These are phyloP conservation scores for Galeopsis tetrahit DNA, from an alignment of 257 asterid species.

Conservation along the genomic window DNA sequence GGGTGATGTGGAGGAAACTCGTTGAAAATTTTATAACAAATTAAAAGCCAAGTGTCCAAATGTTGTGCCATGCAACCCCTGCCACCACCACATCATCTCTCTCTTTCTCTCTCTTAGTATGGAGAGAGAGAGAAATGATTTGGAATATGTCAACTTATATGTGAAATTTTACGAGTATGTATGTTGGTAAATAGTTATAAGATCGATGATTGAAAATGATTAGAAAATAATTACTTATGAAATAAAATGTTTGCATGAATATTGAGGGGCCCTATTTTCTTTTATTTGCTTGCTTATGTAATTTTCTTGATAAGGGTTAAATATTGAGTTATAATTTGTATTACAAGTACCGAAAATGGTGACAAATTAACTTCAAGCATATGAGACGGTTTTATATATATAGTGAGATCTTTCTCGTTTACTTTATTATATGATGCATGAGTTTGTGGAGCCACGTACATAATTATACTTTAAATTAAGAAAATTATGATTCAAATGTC, in stretches of 20 bases:
- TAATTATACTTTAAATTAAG: too few species aligned
- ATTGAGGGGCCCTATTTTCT: conserved; percentile 19
- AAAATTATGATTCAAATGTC: too few species aligned
- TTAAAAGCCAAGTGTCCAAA: conserved; percentile 1
- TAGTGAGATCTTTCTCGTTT: too few species aligned
- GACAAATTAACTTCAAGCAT: not conserved
- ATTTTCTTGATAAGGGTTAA: too few species aligned
- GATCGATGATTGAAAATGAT: too few species aligned
- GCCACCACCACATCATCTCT: conserved; percentile 11
- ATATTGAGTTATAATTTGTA: too few species aligned
- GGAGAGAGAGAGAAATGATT: too few species aligned
- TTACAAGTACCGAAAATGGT: not conserved
- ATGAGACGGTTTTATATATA: too few species aligned
- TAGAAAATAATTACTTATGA: not conserved
- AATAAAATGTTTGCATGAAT: conserved; percentile 27
- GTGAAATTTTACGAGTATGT: not conserved
- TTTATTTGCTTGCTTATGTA: not conserved
- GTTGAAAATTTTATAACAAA: not conserved
- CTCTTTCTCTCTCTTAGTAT: not conserved
- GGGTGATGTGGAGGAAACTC: not conserved
- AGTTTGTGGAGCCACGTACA: too few species aligned
- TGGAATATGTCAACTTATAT: too few species aligned
- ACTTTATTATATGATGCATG: too few species aligned
- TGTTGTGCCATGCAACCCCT: conserved; percentile 28
- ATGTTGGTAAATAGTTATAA: not conserved